Conservation (phyloP, 208 protist genomes). For the Crithidia mellificae region DNA sequence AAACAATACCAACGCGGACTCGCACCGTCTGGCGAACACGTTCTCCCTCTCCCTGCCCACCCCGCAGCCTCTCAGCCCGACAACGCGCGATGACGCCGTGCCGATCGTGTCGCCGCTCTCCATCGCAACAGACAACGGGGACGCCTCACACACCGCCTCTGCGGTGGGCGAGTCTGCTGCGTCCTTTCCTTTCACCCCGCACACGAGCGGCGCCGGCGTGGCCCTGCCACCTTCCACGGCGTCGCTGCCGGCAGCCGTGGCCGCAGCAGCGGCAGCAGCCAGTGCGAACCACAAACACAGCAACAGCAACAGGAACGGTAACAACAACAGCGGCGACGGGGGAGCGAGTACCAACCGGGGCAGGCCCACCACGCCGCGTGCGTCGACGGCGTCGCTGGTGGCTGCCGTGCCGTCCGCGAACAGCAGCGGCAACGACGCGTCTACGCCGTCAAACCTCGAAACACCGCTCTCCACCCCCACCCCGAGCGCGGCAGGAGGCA, state of each 20-base stretch:
- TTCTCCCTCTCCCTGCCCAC: conserved; percentile 9
- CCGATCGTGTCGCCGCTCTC: conserved; percentile 13
- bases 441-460: not conserved
- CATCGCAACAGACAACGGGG: not conserved
- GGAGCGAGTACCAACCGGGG: not conserved
- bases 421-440: not conserved
- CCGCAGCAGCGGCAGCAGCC: not conserved
- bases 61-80: not conserved
- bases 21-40: conserved; percentile 2
- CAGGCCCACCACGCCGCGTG: not conserved
- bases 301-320: too few species aligned
- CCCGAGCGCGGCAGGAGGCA: too few species aligned
- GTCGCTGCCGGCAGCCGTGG: not conserved
- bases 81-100: not conserved
- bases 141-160: conserved; percentile 9
- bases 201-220: not conserved
- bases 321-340: too few species aligned
- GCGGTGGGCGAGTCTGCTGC: not conserved
- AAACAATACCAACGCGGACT: not conserved
- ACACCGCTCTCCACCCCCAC: not conserved
- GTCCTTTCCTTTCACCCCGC: conserved; percentile 7
- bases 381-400: not conserved
- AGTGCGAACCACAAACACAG: too few species aligned
- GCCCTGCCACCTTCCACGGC: not conserved
- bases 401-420: not conserved